Base-by-base conservation (phyloP, 768 basidiomycete species). In the Pleurotus sapidus region DNA sequence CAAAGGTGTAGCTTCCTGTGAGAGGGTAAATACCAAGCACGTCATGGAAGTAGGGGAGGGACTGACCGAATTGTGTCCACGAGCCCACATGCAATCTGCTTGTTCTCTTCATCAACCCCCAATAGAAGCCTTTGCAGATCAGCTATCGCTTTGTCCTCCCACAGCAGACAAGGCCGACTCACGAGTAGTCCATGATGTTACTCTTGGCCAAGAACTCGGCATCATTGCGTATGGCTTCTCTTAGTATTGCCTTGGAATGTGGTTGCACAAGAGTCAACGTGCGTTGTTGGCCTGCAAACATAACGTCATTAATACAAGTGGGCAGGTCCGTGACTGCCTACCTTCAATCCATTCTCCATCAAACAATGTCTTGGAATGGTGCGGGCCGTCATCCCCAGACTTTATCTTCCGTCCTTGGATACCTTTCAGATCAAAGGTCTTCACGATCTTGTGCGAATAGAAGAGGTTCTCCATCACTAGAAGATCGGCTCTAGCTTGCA, bases 141-240 rank as follows among this genome's bases (percentile, higher is more conserved):
- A 37, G 18, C 37, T 27, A 25, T 23, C 11, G 38, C 37, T 8
- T 12, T 14, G 39, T 40, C 18, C 39, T 40, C 6, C 6, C 39
- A 25, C 6, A 23, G 7, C 8, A 15, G 27, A 24, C n/a, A 15
- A 4, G n/a, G 55, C 15, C 37, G 30, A 74, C 86, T 59, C 63
- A 88, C 85, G 89, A 91, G 63, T 92, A 94, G 65, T 94, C 91
- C 88, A 93, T 92, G 63, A 93, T 90, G 60, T 90, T 89, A 62
- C 86, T 88, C 63, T 72, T 79, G 0, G 87, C 77, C 27, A 94
- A 73, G 65, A 88, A 94, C 1, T 88, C 89, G 3, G 87, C 84
- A 64, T 93, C 91, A 45, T 74, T 79, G 61, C 72, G 78, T 60
- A 93, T 75, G 2, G 89, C 89, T 60, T 89, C 86, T 25, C 76